These are phyloP conservation scores for Asterionellopsis glacialis DNA, from an alignment of 108 stramenopile species.

Conservation along the genomic window DNA sequence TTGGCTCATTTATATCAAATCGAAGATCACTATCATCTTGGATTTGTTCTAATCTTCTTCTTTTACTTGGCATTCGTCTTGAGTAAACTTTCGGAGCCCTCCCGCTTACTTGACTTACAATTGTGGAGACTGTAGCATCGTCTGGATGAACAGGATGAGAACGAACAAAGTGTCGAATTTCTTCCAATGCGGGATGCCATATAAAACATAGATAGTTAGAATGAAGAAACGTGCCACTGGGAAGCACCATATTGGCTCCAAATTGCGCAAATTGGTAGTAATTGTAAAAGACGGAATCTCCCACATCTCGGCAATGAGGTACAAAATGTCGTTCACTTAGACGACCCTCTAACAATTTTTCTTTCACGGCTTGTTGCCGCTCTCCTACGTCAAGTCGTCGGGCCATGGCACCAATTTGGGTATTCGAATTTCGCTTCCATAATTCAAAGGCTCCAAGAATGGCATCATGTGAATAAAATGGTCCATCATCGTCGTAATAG, in stretches of 20 bases:
- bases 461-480: conserved; percentile 67
- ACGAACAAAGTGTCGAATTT: conserved; percentile 59
- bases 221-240: conserved; percentile 51
- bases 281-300: conserved; percentile 73
- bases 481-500: conserved; percentile 90
- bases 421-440: conserved; percentile 84
- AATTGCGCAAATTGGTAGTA: conserved; percentile 76
- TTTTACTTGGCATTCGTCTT: conserved; percentile 24
- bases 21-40: conserved; percentile 28
- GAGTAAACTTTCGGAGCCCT: conserved; percentile 69
- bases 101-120: conserved; percentile 75
- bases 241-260: conserved; percentile 52
- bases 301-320: conserved; percentile 54
- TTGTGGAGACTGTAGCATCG: conserved; percentile 79
- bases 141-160: conserved; percentile 81
- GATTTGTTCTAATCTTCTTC: not conserved
- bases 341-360: conserved; percentile 20
- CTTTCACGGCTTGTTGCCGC: conserved; percentile 35
- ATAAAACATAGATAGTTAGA: conserved; percentile 78
- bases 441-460: conserved; percentile 73
- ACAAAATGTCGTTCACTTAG: conserved; percentile 50
- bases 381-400: conserved; percentile 42
- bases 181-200: conserved; percentile 84
- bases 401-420: conserved; percentile 82
- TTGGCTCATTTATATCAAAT: too few relatives aligned